Conservation (phyloP, 805 yeast species). For the Komagataella pseudopastoris region DNA sequence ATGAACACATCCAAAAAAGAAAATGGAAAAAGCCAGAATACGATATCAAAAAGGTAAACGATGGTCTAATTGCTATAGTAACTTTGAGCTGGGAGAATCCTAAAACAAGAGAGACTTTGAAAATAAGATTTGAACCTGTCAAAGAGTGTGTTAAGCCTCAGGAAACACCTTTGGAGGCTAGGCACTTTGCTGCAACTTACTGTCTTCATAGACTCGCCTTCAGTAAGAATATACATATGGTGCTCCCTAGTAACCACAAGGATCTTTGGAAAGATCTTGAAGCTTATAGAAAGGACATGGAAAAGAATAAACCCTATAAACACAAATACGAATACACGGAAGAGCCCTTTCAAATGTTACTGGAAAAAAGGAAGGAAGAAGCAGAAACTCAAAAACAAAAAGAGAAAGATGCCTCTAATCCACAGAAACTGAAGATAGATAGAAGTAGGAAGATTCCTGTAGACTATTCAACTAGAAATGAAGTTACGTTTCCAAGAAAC, state of each 20-base stretch:
- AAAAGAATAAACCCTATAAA: constrained; percentile 27
- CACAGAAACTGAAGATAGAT: constrained; percentile 23
- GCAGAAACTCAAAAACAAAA: constrained; percentile 21
- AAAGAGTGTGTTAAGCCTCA: constrained; percentile 43
- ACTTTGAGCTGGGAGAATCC: constrained; percentile 65
- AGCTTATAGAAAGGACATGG: constrained; percentile 34
- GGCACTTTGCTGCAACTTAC: constrained; percentile 83
- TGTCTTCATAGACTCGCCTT: constrained; percentile 71
- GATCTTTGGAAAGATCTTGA: constrained; percentile 69
- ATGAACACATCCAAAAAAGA: constrained; percentile 76
- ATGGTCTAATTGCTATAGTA: constrained; percentile 56
- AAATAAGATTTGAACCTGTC: constrained; percentile 40
- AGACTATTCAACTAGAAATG: constrained; percentile 3
- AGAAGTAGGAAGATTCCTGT: background rate
- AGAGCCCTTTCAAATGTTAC: constrained; percentile 63
- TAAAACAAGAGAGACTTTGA: constrained; percentile 56
- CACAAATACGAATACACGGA: constrained; percentile 44
- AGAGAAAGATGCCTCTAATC: constrained; percentile 20
- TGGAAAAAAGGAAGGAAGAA: constrained; percentile 50
- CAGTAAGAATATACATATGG: constrained; percentile 75
- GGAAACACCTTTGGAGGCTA: constrained; percentile 77
- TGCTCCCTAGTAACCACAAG: constrained; percentile 73
- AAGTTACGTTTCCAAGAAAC: constrained; percentile 27
- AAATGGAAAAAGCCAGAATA: constrained; percentile 85
- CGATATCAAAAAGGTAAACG: constrained; percentile 35